Conservation (phyloP, 768 basidiomycete species). For the Trametes meyenii region DNA sequence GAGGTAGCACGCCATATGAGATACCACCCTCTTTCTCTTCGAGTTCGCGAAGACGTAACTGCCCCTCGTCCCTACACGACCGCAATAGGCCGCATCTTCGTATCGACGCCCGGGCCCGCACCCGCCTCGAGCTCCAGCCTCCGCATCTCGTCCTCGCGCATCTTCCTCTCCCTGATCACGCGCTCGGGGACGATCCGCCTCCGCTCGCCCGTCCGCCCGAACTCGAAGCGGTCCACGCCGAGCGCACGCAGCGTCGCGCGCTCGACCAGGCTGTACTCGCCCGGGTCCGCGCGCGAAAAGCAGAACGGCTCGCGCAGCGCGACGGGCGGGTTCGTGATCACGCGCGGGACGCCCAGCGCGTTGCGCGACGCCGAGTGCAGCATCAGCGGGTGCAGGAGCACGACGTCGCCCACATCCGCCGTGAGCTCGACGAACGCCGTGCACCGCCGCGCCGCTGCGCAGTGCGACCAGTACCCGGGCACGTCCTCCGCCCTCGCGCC, state of each 20-base stretch:
- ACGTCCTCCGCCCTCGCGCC: slow-evolving; percentile 36
- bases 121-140: slow-evolving; percentile 35
- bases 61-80: slow-evolving; percentile 13
- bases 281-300: slow-evolving; percentile 46
- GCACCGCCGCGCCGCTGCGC: slow-evolving; percentile 46
- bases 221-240: slow-evolving; percentile 49
- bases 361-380: slow-evolving; percentile 67
- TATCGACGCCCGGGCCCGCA: slow-evolving; percentile 7
- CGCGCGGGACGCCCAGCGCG: slow-evolving; percentile 52
- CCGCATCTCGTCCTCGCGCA: slow-evolving; percentile 51
- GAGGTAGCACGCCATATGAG: background rate
- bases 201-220: slow-evolving; percentile 50
- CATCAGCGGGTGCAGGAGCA: slow-evolving; percentile 67
- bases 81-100: slow-evolving; percentile 9
- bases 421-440: slow-evolving; percentile 54
- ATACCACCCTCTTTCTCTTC: background rate
- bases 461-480: slow-evolving; percentile 50
- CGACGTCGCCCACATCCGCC: slow-evolving; percentile 64
- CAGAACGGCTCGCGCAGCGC: slow-evolving; percentile 56
- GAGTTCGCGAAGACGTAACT: background rate
- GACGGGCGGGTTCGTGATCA: slow-evolving; percentile 71
- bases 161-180: slow-evolving; percentile 46
- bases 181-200: slow-evolving; percentile 50
- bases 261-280: slow-evolving; percentile 61
- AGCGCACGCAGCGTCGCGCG: slow-evolving; percentile 58